Base-by-base conservation (phyloP, 805 yeast species). In the Ogataea dorogensis region DNA sequence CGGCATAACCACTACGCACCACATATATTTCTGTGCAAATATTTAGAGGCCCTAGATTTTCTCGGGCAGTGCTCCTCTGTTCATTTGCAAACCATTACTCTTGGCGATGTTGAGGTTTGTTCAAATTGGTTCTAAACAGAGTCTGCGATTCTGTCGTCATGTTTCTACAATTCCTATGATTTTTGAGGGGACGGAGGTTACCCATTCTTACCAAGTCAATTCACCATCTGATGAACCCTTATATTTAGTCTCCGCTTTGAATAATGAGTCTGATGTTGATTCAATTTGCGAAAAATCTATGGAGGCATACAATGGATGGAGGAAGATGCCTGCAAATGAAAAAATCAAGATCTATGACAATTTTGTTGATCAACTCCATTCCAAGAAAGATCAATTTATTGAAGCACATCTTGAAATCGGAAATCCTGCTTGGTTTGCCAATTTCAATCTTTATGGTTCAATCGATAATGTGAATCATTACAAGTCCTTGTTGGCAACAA, bases 391-490 rank as follows among this genome's bases (percentile, higher is more conserved):
- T 7, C 46, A 50, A 12, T 17, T 55, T 7, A 36, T 43, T 5
- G 25, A 43, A 9, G 51, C 55, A 8, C 66, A 60, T 32, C n/a
- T 28, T 18, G 60, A 60, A 12, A 60, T 62, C 12, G 72, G 73
- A 0, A 40, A 56, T 2, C 60, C 70, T 1, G 20, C 21, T 4
- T 62, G 68, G 68, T 61, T 64, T 51, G 55, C 64, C 10, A 58
- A 49, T 5, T 54, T 65, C 45, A 65, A 64, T 35, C 55, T 56
- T 9, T 43, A 42, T 8, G 61, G 53, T 3, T 42, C 65, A 5
- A 44, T 63, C 12, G 49, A 43, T 4, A 62, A 61, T 28, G 43
- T 65, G 4, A 47, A 56, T 11, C 64, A 64, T 30, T 61, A 61
- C 41, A 43, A 48, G 15, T 33, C 47, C 0, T 46, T 53, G 2